Evolutionary conservation across 768 basidiomycete species (phyloP).

Genomic region (Agaricus blazei): DNA sequence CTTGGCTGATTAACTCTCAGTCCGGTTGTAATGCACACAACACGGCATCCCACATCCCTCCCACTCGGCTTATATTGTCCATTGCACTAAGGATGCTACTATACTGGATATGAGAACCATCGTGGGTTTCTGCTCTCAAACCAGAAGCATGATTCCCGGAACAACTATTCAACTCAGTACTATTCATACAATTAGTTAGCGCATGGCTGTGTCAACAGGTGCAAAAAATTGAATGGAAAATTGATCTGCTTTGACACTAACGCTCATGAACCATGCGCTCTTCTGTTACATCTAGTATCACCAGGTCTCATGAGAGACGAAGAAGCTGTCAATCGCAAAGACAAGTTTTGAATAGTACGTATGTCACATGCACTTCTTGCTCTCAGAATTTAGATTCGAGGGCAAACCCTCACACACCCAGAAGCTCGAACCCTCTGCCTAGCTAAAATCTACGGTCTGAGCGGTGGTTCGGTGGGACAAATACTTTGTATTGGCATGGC

Average conservation of each 20-base stretch:
- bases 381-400: constrained; percentile 45
- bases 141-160: constrained; percentile 39
- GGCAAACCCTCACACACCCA: constrained; percentile 50
- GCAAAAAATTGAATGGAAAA: background rate
- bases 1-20: too few species aligned
- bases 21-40: too few species aligned
- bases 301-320: constrained; percentile 44
- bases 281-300: constrained; percentile 56
- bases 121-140: constrained; percentile 18
- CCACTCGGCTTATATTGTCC: constrained; percentile 18
- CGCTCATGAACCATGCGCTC: constrained; percentile 41
- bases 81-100: too few species aligned
- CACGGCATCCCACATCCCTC: background rate
- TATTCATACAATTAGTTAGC: constrained; percentile 10
- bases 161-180: constrained; percentile 51
- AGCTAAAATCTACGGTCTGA: background rate
- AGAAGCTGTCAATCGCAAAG: constrained; percentile 21
- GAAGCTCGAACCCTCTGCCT: constrained; percentile 57
- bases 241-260: constrained; percentile 20
- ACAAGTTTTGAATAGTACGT: background rate
- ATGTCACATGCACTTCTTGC: constrained; percentile 10
- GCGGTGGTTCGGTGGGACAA: background rate
- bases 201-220: background rate
- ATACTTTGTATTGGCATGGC: constrained; percentile 47
- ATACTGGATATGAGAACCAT: too few species aligned